A percentile compares a stretch with the other conserved stretches of the same genome.
These are phyloP conservation scores for Phytophthora pinifolia DNA, from an alignment of 352 stramenopile species.

Conservation along the genomic window DNA sequence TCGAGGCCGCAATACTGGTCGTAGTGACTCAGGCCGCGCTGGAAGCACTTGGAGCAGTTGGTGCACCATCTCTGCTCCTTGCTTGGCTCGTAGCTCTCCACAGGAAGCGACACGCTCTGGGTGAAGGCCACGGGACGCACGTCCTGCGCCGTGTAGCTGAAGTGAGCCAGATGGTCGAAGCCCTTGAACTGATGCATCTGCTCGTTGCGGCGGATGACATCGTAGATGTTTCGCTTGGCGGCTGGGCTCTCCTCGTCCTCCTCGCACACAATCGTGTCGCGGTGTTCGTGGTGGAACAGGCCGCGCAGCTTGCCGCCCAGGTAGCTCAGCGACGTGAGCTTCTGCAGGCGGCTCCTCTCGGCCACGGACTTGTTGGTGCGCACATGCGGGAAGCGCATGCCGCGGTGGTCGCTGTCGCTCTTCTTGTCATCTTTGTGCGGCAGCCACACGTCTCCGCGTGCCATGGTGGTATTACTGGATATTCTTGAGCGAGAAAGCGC, in stretches of 20 bases:
- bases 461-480: slow-evolving; percentile 7
- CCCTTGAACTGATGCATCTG: slow-evolving; percentile 6
- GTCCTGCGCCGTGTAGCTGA: slow-evolving; percentile 11
- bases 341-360: slow-evolving; percentile 46
- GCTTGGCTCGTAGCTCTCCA: slow-evolving; percentile 47
- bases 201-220: slow-evolving; percentile 52
- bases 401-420: slow-evolving; percentile 9
- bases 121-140: slow-evolving; percentile 9
- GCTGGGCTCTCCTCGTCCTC: slow-evolving; percentile 51
- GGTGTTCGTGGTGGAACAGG: slow-evolving; percentile 54
- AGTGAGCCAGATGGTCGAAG: slow-evolving; percentile 31
- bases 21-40: slow-evolving; percentile 62
- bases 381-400: slow-evolving; percentile 11
- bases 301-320: slow-evolving; percentile 51
- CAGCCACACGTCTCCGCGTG: slow-evolving; percentile 12
- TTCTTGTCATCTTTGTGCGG: slow-evolving; percentile 17
- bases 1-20: slow-evolving; percentile 71
- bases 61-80: slow-evolving; percentile 76
- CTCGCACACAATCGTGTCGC: slow-evolving; percentile 59
- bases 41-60: slow-evolving; percentile 81
- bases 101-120: slow-evolving; percentile 20
- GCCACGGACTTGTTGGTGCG: slow-evolving; percentile 25
- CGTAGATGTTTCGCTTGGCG: slow-evolving; percentile 43
- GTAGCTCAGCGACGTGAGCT: slow-evolving; percentile 65
- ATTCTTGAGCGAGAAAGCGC: not conserved